Base-by-base conservation (phyloP, 179 eudicot species). In the Sideroxylon spinosum region DNA sequence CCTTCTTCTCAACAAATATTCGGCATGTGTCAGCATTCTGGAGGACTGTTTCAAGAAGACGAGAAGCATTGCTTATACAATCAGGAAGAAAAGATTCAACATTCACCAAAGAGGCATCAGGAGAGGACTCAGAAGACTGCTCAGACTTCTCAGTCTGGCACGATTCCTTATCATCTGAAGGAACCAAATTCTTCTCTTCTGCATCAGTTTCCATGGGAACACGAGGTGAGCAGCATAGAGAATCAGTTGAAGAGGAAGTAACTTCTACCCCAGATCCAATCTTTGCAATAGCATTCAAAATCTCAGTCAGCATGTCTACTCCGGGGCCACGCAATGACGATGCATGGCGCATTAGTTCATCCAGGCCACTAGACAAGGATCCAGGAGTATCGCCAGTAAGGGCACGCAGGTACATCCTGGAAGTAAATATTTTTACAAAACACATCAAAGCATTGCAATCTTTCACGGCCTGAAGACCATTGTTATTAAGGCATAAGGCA, bases 341-440 rank as follows among this genome's bases (percentile, higher is more conserved):
- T 62, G 96, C 89, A 86, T 96, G 99, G 69, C 98, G 93, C 98
- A 96, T 92, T 56, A 96, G 90, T 87, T 96, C 99, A 90, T 96
- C 99, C 78, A 96, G 82, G 48, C 98, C 98, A 76, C 93, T 90
- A 57, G 99, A 96, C 87, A 96, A 85, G 75, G 98, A 84, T 59
- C 90, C 92, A 13, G 97, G 82, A 62, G 99, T 91, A 80, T 94
- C 99, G 59, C 94, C 97, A 67, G 92, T 79, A 71, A 96, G 93
- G 62, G 91, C 93, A 71, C 98, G 98, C 71, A 96, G 77, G 80
- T 94, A 94, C 22, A 78, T 79, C 82, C 81, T 89, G 20, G 99
- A 88, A 80, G 99, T 94, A 84, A 96, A 96, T 86, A 96, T 90
- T 82, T 89, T 94, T 71, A 96, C 99, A 85, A 96, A 96, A 83